Conservation (phyloP, 495 filamentous ascomycete genomes). For the Penicillium paxilli region DNA sequence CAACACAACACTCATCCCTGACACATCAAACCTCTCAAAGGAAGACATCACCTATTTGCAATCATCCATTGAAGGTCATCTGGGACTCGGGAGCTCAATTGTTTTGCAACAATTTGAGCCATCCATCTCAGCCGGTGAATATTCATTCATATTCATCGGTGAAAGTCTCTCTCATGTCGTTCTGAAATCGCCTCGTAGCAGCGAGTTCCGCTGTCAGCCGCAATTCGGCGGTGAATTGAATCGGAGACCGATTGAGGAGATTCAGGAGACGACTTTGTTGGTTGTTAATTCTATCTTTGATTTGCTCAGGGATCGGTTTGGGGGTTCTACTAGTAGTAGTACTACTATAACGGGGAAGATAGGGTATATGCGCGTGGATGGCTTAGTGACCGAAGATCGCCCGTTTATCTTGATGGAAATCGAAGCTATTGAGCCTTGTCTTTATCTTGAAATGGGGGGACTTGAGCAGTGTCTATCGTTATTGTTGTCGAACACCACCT, state of each 20-base stretch:
- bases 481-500: neutral
- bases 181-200: neutral
- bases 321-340: too few species aligned
- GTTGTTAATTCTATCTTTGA: conserved; percentile 4
- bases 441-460: conserved; percentile 4
- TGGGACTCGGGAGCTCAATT: conserved; percentile 1
- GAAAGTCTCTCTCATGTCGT: neutral
- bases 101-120: conserved; percentile 1
- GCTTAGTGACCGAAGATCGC: conserved; percentile 6
- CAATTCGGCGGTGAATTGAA: neutral
- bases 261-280: neutral
- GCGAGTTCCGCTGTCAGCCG: conserved; percentile 3
- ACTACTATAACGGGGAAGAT: conserved; percentile 2
- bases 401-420: conserved; percentile 2
- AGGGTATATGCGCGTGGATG: conserved; percentile 2
- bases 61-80: neutral
- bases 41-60: neutral
- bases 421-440: conserved; percentile 5
- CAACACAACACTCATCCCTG: neutral
- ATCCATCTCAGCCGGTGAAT: neutral
- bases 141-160: conserved; percentile 2
- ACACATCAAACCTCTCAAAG: neutral
- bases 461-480: neutral
- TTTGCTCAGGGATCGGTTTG: neutral
- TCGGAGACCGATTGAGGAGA: neutral